These are phyloP conservation scores for Theileria parva DNA, from an alignment of 169 alveolate genomes.

Conservation along the genomic window DNA sequence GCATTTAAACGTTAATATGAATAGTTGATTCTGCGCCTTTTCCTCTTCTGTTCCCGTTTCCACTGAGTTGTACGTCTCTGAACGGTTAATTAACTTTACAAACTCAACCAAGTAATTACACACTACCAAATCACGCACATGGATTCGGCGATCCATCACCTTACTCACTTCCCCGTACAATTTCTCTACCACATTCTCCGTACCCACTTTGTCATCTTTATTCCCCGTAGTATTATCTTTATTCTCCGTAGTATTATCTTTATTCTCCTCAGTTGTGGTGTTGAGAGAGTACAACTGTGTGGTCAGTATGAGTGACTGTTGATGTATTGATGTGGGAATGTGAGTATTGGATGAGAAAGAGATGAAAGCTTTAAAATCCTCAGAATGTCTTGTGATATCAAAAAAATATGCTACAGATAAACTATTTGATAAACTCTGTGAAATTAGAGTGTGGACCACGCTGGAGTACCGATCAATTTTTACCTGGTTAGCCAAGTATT, in stretches of 20 bases:
- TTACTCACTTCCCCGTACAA: background rate
- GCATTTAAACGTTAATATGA: conserved; percentile 48
- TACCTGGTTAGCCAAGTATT: conserved; percentile 21
- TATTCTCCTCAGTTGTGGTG: background rate
- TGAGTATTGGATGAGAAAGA: conserved; percentile 53
- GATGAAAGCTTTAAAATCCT: conserved; percentile 58
- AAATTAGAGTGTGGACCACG: conserved; percentile 35
- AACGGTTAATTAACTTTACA: conserved; percentile 22
- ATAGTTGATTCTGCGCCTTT: background rate
- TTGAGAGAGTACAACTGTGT: conserved; percentile 9
- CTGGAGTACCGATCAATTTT: conserved; percentile 33
- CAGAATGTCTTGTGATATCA: conserved; percentile 47
- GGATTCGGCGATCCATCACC: background rate
- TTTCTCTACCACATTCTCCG: background rate
- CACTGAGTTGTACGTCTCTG: conserved; percentile 18
- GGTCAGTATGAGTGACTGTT: conserved; percentile 12
- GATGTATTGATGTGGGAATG: conserved; percentile 17
- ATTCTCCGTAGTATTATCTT: background rate
- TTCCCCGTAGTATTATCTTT: background rate
- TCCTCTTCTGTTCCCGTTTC: conserved; percentile 21
- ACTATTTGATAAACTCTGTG: conserved; percentile 34
- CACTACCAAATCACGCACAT: conserved; percentile 39
- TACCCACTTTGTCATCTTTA: background rate
- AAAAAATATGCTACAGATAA: conserved; percentile 59
- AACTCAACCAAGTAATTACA: conserved; percentile 48